Evolutionary conservation across 1,284 basidiomycete genomes (phyloP).

Genomic region (Cystobasidiaceae sp.): DNA sequence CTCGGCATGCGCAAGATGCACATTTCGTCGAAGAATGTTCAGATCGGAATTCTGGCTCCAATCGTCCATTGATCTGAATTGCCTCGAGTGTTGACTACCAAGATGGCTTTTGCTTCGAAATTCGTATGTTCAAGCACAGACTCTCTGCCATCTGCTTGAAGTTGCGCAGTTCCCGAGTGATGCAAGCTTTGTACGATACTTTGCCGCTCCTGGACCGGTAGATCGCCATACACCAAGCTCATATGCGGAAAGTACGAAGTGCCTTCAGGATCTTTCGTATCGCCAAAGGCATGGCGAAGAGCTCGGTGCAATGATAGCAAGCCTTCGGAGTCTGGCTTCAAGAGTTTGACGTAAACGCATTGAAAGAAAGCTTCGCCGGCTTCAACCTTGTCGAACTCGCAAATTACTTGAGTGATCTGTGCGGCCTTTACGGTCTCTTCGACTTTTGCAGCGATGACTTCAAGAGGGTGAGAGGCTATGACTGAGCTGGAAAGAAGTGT

Average conservation of each 20-base stretch:
- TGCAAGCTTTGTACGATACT: constrained; percentile 28
- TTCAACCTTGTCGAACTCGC: constrained; percentile 30
- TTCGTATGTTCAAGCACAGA: constrained; percentile 22
- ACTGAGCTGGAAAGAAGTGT: constrained; percentile 21
- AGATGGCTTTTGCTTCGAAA: constrained; percentile 21
- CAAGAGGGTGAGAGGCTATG: neutral
- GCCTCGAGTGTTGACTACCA: constrained; percentile 32
- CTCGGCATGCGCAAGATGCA: neutral
- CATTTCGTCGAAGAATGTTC: neutral
- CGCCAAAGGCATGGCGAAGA: constrained; percentile 16
- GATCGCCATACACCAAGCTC: constrained; percentile 36
- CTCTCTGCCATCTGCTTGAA: constrained; percentile 4
- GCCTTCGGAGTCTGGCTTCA: constrained; percentile 15
- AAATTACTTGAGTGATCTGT: neutral
- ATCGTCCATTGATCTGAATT: constrained; percentile 34
- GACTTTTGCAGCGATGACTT: neutral
- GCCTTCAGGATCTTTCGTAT: constrained; percentile 7
- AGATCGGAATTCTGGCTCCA: constrained; percentile 25
- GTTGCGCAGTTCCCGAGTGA: neutral
- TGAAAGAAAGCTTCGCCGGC: constrained; percentile 34
- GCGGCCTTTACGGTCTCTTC: neutral
- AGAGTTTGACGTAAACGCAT: constrained; percentile 34
- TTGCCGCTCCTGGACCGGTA: constrained; percentile 6
- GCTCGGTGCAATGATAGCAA: constrained; percentile 32
- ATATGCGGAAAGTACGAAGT: constrained; percentile 36